A percentile compares a stretch with the other conserved stretches of the same genome.
phyloP scores from a whole-genome alignment of 805 yeast species.

The Kregervanrija delftensis region DNA sequence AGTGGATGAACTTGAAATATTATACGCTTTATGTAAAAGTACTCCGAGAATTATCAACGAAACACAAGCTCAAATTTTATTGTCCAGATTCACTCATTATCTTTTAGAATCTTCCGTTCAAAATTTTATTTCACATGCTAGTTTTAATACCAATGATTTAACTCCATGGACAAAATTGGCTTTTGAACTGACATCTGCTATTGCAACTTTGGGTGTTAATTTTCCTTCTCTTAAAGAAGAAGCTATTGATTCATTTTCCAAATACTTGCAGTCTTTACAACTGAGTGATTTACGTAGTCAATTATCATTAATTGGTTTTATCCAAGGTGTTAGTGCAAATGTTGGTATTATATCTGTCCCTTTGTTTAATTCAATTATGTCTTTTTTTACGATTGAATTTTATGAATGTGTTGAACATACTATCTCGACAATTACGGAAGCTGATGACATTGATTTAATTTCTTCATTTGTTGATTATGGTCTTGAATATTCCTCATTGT shows the following conservation, averaged over 20 bases:
- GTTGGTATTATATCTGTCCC: slow-evolving; percentile 17
- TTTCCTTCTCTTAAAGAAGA: slow-evolving; percentile 12
- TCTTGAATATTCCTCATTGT: slow-evolving; percentile 24
- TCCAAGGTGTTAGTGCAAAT: slow-evolving; percentile 22
- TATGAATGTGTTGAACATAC: slow-evolving; percentile 15
- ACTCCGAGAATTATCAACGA: slow-evolving; percentile 29
- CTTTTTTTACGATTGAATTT: slow-evolving; percentile 25
- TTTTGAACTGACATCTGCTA: slow-evolving; percentile 27
- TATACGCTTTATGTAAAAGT: slow-evolving; percentile 49
- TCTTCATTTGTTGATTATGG: slow-evolving; percentile 26
- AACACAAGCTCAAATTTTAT: slow-evolving; percentile 35
- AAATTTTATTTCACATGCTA: slow-evolving; percentile 28
- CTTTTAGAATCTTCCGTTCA: slow-evolving; percentile 40
- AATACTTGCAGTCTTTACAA: slow-evolving; percentile 1
- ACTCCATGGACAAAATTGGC: slow-evolving; percentile 39
- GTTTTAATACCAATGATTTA: slow-evolving; percentile 18
- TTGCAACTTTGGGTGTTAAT: slow-evolving; percentile 21
- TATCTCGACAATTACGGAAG: slow-evolving; percentile 11
- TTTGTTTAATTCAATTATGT: slow-evolving; percentile 13
- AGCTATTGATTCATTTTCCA: slow-evolving; percentile 6
- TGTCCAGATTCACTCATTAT: slow-evolving; percentile 40
- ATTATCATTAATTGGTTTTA: slow-evolving; percentile 26
- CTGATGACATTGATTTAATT: slow-evolving; percentile 18
- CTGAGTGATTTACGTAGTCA: slow-evolving; percentile 6
- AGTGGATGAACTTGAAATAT: slow-evolving; percentile 39